Evolutionary conservation across 768 basidiomycete species (phyloP), one percentile per base, ranked within the genome.

Genomic region (Russula sp.): DNA sequence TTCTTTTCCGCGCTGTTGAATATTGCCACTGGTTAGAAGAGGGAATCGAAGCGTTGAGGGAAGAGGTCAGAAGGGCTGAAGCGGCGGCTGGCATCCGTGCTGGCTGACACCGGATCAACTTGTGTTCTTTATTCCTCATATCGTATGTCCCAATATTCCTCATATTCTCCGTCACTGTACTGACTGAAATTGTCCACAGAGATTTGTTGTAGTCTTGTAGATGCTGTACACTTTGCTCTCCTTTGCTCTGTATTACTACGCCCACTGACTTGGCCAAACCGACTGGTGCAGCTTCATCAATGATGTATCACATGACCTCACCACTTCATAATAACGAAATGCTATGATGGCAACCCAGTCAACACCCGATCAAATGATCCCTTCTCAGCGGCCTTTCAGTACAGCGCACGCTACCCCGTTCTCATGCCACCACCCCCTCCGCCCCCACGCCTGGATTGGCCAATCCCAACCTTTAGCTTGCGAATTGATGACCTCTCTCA

Each of bases 1-100:
- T 93, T 3, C 73, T 96, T 49, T 91, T 92, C 70, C 83, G 90
- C 41, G 90, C 93, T 2, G 89, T 87, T 58, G 88, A 92, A 69
- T 93, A 94, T 67, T 84, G 87, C 69, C 80, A 77, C 39, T 95
- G 88, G 88, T 75, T 94, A n/a, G 91, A 93, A 69, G 85, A 93
- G 68, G 88, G 90, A 8, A 79, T 86, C 51, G 83, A 85, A 50
- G 85, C 86, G 0, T 76, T 96, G 47, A 74, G 75, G 63, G 77
- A 79, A 36, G 92, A 96, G 73, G 84, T 93, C 3, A 61, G 77
- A 41, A 77, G 83, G 63, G 74, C 88, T 5, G 89, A 93, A 74
- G 75, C 81, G 16, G 85, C 83, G 0, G 87, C 84, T 9, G 83
- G 84, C 5, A 82, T 85, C 60, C 75, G 70, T 47, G 71, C 58